These are phyloP conservation scores for Candolleomyces eurysporus DNA, from an alignment of 768 basidiomycete genomes.

Conservation along the genomic window DNA sequence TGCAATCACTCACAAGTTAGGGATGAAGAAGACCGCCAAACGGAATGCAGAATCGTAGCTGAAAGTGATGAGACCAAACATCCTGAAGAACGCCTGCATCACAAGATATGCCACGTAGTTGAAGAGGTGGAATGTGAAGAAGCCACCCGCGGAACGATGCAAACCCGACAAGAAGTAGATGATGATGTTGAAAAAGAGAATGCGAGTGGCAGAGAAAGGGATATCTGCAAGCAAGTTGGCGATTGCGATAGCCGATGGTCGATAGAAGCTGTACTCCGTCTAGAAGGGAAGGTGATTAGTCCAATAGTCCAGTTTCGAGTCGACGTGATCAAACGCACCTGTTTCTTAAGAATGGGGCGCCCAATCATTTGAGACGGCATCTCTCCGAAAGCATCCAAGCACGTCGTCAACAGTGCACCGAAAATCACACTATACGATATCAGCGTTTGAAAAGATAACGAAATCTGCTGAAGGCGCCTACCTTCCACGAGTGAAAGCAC, in stretches of 20 bases:
- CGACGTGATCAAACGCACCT: constrained; percentile 26
- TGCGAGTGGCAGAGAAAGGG: constrained; percentile 60
- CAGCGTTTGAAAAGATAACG: not conserved
- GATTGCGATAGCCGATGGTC: constrained; percentile 60
- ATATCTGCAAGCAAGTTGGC: constrained; percentile 69
- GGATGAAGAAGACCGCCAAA: constrained; percentile 66
- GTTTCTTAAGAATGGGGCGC: constrained; percentile 71
- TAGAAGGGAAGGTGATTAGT: constrained; percentile 17
- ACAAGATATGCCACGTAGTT: constrained; percentile 61
- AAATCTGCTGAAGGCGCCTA: constrained; percentile 13
- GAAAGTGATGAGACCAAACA: constrained; percentile 54
- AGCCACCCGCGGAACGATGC: constrained; percentile 39
- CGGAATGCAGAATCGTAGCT: constrained; percentile 47
- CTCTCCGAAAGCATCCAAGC: constrained; percentile 74
- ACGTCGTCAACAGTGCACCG: constrained; percentile 60
- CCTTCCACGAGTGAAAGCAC: constrained; percentile 86
- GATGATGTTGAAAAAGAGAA: constrained; percentile 61
- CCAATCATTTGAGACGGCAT: constrained; percentile 80
- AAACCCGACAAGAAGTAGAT: constrained; percentile 69
- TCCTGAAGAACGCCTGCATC: constrained; percentile 86
- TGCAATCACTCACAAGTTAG: constrained; percentile 52
- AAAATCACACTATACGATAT: constrained; percentile 58
- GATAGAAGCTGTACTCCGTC: constrained; percentile 63
- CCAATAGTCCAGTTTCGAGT: not conserved
- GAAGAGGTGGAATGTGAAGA: constrained; percentile 63